These are phyloP conservation scores for Amorphotheca resinae DNA, from an alignment of 495 filamentous ascomycete genomes.

Conservation along the genomic window DNA sequence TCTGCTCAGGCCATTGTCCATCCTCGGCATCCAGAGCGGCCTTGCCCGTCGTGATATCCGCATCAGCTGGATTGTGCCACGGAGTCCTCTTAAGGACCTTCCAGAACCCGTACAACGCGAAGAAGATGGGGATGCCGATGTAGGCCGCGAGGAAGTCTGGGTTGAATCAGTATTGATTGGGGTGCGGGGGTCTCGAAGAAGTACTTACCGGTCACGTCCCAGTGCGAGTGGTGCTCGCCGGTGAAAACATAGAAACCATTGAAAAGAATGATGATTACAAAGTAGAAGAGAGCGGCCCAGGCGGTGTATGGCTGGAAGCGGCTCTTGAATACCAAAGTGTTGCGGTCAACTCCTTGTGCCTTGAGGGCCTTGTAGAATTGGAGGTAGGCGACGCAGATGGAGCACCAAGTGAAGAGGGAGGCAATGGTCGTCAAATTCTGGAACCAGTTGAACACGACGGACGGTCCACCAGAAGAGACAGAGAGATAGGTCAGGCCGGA, in stretches of 20 bases:
- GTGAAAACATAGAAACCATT: constrained; percentile 42
- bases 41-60: constrained; percentile 53
- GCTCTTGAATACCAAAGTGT: constrained; percentile 42
- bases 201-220: constrained; percentile 26
- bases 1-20: constrained; percentile 12
- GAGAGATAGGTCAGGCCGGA: constrained; percentile 48
- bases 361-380: constrained; percentile 20
- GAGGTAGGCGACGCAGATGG: constrained; percentile 18
- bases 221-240: constrained; percentile 27
- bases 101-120: constrained; percentile 40
- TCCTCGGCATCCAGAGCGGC: constrained; percentile 42
- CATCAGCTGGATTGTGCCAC: constrained; percentile 25
- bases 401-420: constrained; percentile 44
- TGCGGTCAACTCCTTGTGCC: constrained; percentile 20
- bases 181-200: background rate
- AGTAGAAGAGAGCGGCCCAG: constrained; percentile 46
- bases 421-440: constrained; percentile 45
- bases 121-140: constrained; percentile 46
- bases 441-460: constrained; percentile 48
- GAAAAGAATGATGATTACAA: constrained; percentile 39
- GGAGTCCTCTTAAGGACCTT: constrained; percentile 36
- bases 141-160: constrained; percentile 44
- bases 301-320: constrained; percentile 52
- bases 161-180: constrained; percentile 3
- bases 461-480: constrained; percentile 40